Evolutionary conservation across 805 yeast genomes (phyloP).

Genomic region (Ogataea siamensis): DNA sequence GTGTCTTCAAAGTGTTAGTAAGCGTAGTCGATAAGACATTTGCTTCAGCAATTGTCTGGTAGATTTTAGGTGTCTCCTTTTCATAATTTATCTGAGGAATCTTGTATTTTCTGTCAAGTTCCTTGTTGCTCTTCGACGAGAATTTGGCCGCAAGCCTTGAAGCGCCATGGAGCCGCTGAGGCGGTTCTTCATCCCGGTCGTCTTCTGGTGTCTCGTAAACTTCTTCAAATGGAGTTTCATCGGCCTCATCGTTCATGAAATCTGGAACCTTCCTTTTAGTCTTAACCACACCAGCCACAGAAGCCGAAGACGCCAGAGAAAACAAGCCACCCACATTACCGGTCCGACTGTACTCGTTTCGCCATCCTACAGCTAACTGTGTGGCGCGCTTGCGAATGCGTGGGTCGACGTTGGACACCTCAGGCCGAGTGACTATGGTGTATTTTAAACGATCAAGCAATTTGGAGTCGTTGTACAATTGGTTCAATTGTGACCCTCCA

Average conservation of each 20-base stretch:
- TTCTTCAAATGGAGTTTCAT: conserved; percentile 37
- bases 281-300: conserved; percentile 27
- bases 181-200: not conserved
- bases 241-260: conserved; percentile 55
- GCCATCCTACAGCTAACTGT: conserved; percentile 65
- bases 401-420: conserved; percentile 32
- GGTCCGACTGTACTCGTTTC: conserved; percentile 48
- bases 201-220: conserved; percentile 23
- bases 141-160: not conserved
- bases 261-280: conserved; percentile 30
- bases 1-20: conserved; percentile 50
- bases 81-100: conserved; percentile 68
- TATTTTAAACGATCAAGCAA: conserved; percentile 60
- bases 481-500: conserved; percentile 41
- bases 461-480: conserved; percentile 64
- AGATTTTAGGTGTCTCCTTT: conserved; percentile 72
- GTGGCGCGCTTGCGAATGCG: conserved; percentile 47
- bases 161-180: not conserved
- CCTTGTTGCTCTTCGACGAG: conserved; percentile 30
- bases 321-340: conserved; percentile 50
- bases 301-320: conserved; percentile 43
- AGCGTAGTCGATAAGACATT: conserved; percentile 71
- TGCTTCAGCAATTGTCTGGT: conserved; percentile 67
- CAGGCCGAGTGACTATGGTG: conserved; percentile 39
- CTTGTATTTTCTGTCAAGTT: conserved; percentile 47